These are phyloP conservation scores for Hypoxylon sp. DNA, from an alignment of 2,329 filamentous ascomycete species.

Conservation along the genomic window DNA sequence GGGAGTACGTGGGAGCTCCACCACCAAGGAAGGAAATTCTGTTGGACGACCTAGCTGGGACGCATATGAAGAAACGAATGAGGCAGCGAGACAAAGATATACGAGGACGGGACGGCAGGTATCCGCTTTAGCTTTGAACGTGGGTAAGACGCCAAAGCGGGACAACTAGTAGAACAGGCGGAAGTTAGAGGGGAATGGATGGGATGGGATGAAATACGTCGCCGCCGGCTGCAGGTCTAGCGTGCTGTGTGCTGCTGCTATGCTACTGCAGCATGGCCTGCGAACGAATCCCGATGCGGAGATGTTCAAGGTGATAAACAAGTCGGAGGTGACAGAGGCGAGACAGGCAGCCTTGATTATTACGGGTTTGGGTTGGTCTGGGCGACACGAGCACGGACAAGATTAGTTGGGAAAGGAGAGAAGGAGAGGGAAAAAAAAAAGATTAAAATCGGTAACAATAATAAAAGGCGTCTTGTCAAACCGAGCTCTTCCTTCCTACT, in stretches of 20 bases:
- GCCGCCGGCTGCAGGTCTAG: conserved; percentile 23
- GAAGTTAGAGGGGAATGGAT: conserved; percentile 15
- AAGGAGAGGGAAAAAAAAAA: conserved; percentile 1
- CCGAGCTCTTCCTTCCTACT: too few species aligned
- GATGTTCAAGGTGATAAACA: conserved; percentile 28
- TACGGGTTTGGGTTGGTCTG: background rate
- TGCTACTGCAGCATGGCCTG: conserved; percentile 31
- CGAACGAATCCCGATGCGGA: conserved; percentile 29
- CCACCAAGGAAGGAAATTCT: conserved; percentile 29
- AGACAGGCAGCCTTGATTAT: conserved; percentile 1
- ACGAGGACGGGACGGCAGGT: conserved; percentile 1
- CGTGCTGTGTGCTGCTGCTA: conserved; percentile 29
- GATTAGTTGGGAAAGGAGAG: background rate
- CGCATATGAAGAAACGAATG: conserved; percentile 27
- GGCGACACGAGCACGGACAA: background rate
- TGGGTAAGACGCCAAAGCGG: conserved; percentile 13
- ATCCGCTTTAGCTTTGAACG: conserved; percentile 17
- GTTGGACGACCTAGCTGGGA: conserved; percentile 24
- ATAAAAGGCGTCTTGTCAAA: conserved; percentile 1
- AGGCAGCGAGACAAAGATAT: conserved; percentile 22
- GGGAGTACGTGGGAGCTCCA: conserved; percentile 14
- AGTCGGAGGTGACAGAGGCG: conserved; percentile 8
- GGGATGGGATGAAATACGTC: conserved; percentile 21
- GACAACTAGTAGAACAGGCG: conserved; percentile 13
- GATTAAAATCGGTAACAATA: conserved; percentile 6